Conservation (phyloP, 768 basidiomycete species). For the Leucogyrophana mollusca region DNA sequence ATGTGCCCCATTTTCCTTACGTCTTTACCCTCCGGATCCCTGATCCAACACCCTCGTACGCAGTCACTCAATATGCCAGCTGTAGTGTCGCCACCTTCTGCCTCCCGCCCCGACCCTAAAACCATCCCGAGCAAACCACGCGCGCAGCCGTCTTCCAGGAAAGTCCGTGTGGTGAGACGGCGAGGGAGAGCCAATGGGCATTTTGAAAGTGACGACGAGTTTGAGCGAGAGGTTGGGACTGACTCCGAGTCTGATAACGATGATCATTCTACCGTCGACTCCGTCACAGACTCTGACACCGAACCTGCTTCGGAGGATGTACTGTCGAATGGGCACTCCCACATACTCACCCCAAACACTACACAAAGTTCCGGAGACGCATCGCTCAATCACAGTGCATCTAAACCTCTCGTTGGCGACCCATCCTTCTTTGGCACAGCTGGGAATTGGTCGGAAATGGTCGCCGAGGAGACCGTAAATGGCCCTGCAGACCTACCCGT, state of each 20-base stretch:
- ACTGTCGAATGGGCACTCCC: conserved; percentile 45
- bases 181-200: conserved; percentile 59
- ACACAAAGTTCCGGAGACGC: conserved; percentile 58
- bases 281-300: conserved; percentile 68
- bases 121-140: conserved; percentile 27
- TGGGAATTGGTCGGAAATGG: conserved; percentile 82
- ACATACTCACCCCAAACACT: conserved; percentile 64
- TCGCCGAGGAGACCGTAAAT: conserved; percentile 66
- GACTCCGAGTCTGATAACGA: conserved; percentile 69
- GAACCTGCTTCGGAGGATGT: conserved; percentile 69
- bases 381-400: conserved; percentile 19
- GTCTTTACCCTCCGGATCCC: conserved; percentile 18
- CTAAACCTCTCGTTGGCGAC: conserved; percentile 27
- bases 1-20: conserved; percentile 21
- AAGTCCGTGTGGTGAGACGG: conserved; percentile 50
- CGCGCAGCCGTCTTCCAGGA: conserved; percentile 29
- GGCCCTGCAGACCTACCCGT: conserved; percentile 71
- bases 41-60: conserved; percentile 4
- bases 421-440: conserved; percentile 52
- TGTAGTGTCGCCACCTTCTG: conserved; percentile 33
- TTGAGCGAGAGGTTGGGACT: conserved; percentile 67
- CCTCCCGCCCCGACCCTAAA: conserved; percentile 29
- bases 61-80: conserved; percentile 45
- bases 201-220: conserved; percentile 75
- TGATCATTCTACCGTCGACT: conserved; percentile 56